phyloP scores from a whole-genome alignment of 257 asterid genomes.

The Paraleonurus japonicus region DNA sequence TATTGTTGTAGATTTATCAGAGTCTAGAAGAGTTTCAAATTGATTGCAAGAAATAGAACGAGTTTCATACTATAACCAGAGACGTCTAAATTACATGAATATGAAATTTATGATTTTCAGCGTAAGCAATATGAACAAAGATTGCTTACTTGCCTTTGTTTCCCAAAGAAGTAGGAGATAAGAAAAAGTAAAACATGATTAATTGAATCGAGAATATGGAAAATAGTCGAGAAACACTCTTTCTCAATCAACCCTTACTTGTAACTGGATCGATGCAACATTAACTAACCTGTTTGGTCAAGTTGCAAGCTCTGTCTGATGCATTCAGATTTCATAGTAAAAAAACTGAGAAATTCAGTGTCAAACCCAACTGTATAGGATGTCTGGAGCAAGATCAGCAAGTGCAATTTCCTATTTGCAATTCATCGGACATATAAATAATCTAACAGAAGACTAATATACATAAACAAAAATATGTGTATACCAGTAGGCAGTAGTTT shows the following conservation, averaged over 20 bases:
- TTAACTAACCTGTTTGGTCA: constrained; percentile 66
- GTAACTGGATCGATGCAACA: not conserved
- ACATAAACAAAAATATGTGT: not conserved
- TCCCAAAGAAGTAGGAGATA: not conserved
- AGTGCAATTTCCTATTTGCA: constrained; percentile 55
- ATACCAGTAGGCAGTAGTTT: not conserved
- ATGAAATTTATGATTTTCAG: not conserved
- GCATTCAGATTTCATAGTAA: constrained; percentile 65
- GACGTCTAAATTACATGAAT: not conserved
- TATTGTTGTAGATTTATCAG: not conserved
- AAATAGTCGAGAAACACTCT: not conserved
- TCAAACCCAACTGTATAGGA: constrained; percentile 68
- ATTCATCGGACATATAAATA: constrained; percentile 11
- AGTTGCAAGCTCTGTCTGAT: constrained; percentile 63
- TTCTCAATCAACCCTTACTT: not conserved
- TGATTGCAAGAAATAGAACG: not conserved
- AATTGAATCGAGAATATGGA: not conserved
- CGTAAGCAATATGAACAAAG: constrained; percentile 16
- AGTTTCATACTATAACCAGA: not conserved
- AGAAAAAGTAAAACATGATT: not conserved
- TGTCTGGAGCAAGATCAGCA: constrained; percentile 65
- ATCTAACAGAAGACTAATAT: not conserved
- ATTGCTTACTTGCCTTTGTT: not conserved
- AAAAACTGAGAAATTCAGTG: constrained; percentile 63
- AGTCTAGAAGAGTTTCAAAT: not conserved